Base-by-base conservation (phyloP, 805 yeast genomes). In the Wickerhamiella brachini region DNA sequence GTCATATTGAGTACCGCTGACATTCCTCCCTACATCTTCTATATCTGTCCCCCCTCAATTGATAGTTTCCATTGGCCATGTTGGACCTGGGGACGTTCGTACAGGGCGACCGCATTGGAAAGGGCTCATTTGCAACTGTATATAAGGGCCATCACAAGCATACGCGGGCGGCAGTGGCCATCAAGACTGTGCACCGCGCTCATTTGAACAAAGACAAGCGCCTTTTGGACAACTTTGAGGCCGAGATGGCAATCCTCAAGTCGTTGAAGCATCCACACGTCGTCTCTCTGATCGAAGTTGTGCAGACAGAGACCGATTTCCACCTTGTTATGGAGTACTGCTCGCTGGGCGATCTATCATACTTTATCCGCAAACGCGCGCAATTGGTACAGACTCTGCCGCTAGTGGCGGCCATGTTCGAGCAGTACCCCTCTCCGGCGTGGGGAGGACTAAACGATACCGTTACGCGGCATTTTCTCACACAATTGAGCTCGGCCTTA, bases 321-420 rank as follows among this genome's bases (percentile, higher is more conserved):
- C 90, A 87, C 64, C 71, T 93, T 55, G 81, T 90, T 17, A 93
- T 93, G 97, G 97, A 93, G 66, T 93, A 87, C 69, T 93, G 98
- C 65, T 81, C 97, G 1, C 71, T 93, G 63, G 98, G 98, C 13
- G 98, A 93, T 68, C 73, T 93, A 55, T 85, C 95, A 0, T 85
- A 81, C 61, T 83, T 93, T 59, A 89, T 93, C 51, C 78, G 85
- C 61, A 81, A 79, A 62, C 75, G 89, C 61, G 77, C 77, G 57
- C 87, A 83, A 63, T 71, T 88, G 47, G 76, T 79, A 38, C 74
- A 76, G 57, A 78, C 83, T 7, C 86, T 87, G 65, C 96, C 96
- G 0, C 74, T 85, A 45, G 78, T 89, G 39, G 80, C 81, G 37
- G 78, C 86, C 0, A 72, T 93, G 51, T 75, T 89, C 59, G 82